Conservation (phyloP, 192 early-diverging fungal genomes). For the Coemansia reversa region DNA sequence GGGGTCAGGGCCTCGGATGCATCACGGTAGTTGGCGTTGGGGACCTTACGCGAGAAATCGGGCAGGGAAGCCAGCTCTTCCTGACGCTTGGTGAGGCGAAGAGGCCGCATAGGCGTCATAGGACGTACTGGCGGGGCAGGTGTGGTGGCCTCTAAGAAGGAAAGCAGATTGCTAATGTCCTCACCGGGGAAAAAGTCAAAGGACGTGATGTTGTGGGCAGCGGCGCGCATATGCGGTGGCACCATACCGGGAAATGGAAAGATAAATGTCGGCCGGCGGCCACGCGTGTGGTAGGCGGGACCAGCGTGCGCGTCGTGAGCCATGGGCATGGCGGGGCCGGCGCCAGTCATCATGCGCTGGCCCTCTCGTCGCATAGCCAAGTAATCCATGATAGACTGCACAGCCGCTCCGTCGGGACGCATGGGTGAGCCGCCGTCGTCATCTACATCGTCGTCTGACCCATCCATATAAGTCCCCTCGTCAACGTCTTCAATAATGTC, state of each 20-base stretch:
- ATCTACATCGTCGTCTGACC: conserved; percentile 6
- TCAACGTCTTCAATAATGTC: conserved; percentile 9
- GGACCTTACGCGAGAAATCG: conserved; percentile 36
- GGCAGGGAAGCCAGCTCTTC: conserved; percentile 23
- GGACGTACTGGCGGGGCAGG: conserved; percentile 33
- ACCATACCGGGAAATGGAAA: conserved; percentile 35
- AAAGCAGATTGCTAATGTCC: conserved; percentile 38
- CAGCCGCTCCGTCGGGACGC: conserved; percentile 3
- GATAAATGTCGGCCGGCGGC: conserved; percentile 6
- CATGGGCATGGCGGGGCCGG: neutral
- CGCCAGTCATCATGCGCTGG: conserved; percentile 20
- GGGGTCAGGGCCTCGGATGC: neutral
- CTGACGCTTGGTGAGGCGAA: conserved; percentile 36
- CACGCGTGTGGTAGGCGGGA: neutral
- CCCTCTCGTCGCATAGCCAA: conserved; percentile 13
- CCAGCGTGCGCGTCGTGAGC: conserved; percentile 5
- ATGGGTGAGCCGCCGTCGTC: neutral
- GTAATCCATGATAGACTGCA: conserved; percentile 16
- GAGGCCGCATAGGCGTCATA: conserved; percentile 24
- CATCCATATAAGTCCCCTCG: neutral
- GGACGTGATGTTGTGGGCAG: conserved; percentile 14
- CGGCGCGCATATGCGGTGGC: conserved; percentile 13
- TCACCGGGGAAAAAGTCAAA: conserved; percentile 46
- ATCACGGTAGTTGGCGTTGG: conserved; percentile 42
- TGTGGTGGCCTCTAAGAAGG: conserved; percentile 43